phyloP scores from a whole-genome alignment of 805 yeast species.

The Candida endomychidarum region DNA sequence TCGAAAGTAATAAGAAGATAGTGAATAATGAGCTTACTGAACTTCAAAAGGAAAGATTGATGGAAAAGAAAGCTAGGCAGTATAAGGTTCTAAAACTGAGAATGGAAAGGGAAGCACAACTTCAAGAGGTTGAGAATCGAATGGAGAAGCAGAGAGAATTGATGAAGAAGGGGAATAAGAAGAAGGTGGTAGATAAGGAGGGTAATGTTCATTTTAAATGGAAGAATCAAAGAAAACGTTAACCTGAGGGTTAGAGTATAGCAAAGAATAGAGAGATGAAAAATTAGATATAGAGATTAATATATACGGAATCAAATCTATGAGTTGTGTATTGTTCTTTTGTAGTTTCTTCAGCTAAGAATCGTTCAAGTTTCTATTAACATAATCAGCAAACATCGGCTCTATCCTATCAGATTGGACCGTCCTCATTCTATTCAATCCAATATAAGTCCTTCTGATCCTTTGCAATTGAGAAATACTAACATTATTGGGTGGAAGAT shows the following conservation, averaged over 20 bases:
- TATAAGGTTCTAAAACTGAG: constrained; percentile 61
- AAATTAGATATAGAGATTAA: no score
- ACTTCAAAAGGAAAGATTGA: constrained; percentile 32
- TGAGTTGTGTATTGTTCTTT: no score
- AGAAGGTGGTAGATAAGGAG: constrained; percentile 62
- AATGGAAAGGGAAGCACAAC: constrained; percentile 66
- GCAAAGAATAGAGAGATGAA: no score
- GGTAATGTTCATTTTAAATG: constrained; percentile 81
- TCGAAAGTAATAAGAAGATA: constrained; percentile 40
- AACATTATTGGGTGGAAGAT: constrained; percentile 61
- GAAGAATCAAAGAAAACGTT: constrained; percentile 71
- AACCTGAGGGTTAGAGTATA: constrained; percentile 23
- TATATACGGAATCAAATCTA: no score
- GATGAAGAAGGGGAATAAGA: constrained; percentile 87
- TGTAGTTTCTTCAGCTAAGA: not conserved
- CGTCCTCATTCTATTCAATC: constrained; percentile 74
- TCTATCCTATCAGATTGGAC: constrained; percentile 68
- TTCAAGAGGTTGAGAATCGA: constrained; percentile 64
- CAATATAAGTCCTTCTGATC: constrained; percentile 77
- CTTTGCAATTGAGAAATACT: constrained; percentile 81
- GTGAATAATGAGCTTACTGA: constrained; percentile 28
- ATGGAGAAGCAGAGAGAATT: constrained; percentile 76
- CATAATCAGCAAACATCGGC: constrained; percentile 74
- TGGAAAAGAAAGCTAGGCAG: constrained; percentile 59
- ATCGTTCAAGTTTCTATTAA: constrained; percentile 54